These are phyloP conservation scores for Phytophthora pini DNA, from an alignment of 352 stramenopile genomes.

Conservation along the genomic window DNA sequence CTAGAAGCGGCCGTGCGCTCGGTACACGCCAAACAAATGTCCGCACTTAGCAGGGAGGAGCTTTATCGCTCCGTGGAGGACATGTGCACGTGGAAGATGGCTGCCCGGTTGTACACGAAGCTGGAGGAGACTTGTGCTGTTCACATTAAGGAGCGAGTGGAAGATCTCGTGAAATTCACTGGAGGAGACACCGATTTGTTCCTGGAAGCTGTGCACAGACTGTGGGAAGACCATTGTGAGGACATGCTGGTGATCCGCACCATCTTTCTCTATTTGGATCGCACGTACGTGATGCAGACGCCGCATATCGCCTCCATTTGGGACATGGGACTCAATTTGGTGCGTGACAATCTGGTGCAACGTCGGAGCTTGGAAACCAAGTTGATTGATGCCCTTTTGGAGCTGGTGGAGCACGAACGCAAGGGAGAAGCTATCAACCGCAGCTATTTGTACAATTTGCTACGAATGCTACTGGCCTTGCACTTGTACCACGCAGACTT, in stretches of 20 bases:
- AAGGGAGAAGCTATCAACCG: conserved; percentile 88
- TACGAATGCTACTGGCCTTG: conserved; percentile 87
- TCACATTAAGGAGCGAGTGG: conserved; percentile 67
- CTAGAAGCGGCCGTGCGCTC: conserved; percentile 69
- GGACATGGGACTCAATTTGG: conserved; percentile 88
- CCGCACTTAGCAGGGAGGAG: conserved; percentile 76
- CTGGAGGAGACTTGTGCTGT: conserved; percentile 74
- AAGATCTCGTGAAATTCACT: conserved; percentile 63
- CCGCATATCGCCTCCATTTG: conserved; percentile 89
- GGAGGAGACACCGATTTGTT: conserved; percentile 75
- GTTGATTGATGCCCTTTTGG: conserved; percentile 75
- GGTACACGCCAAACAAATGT: conserved; percentile 75
- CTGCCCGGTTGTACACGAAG: conserved; percentile 68
- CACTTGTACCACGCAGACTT: conserved; percentile 89
- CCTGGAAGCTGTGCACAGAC: conserved; percentile 71
- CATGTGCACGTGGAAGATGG: conserved; percentile 95
- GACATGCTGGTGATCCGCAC: conserved; percentile 94
- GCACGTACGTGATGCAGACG: conserved; percentile 90
- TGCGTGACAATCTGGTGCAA: conserved; percentile 67
- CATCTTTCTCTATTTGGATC: conserved; percentile 94
- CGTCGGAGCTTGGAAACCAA: conserved; percentile 66
- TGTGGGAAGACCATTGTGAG: conserved; percentile 93
- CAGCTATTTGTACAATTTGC: conserved; percentile 79
- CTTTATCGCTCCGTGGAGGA: conserved; percentile 89
- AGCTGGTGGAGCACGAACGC: conserved; percentile 90